Conservation (phyloP, 495 filamentous ascomycete species). For the Symbiotaphrina buchneri region DNA sequence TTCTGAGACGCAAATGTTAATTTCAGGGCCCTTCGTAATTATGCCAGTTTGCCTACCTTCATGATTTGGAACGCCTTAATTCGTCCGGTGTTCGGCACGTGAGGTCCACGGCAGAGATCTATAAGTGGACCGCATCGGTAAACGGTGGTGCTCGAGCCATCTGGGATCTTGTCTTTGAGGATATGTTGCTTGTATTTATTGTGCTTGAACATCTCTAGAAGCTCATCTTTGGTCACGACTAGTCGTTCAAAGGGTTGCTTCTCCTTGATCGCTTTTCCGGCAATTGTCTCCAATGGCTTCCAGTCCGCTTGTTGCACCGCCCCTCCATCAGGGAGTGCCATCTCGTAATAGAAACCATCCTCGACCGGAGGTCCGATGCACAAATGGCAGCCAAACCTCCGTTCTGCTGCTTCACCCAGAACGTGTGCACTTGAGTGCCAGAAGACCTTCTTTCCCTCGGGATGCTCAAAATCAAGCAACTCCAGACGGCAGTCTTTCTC, state of each 20-base stretch:
- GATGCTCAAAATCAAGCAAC: constrained; percentile 63
- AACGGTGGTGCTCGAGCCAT: constrained; percentile 78
- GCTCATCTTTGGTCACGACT: constrained; percentile 65
- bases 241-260: constrained; percentile 90
- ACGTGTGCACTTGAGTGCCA: constrained; percentile 89
- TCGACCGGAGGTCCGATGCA: constrained; percentile 84
- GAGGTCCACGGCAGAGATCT: constrained; percentile 58
- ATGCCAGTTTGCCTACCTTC: constrained; percentile 24
- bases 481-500: constrained; percentile 61
- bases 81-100: constrained; percentile 80
- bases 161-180: constrained; percentile 76
- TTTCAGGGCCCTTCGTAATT: neutral
- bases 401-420: constrained; percentile 82
- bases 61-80: constrained; percentile 88
- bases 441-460: constrained; percentile 60
- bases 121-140: constrained; percentile 71
- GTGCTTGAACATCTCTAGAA: constrained; percentile 89
- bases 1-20: constrained; percentile 27
- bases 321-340: constrained; percentile 54
- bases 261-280: constrained; percentile 68
- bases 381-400: constrained; percentile 70
- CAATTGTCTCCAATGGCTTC: constrained; percentile 55
- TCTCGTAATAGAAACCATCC: constrained; percentile 96
- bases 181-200: constrained; percentile 94
- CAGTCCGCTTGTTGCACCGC: constrained; percentile 57